Conservation (phyloP, 768 basidiomycete genomes). For the Mycena amicta region DNA sequence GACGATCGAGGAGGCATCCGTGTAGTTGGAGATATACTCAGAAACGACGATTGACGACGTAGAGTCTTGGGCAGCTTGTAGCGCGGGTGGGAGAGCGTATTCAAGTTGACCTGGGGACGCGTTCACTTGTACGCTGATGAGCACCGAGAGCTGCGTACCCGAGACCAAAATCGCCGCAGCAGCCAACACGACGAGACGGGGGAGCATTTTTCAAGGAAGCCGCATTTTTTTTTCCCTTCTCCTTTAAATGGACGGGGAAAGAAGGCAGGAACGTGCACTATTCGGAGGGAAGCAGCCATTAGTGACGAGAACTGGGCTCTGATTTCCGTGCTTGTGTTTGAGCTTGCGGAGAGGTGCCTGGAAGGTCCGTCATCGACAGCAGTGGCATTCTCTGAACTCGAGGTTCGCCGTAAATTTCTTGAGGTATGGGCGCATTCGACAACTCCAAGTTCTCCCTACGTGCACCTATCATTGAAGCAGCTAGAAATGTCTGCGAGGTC, state of each 20-base stretch:
- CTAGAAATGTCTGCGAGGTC: too few species aligned
- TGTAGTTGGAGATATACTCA: conserved; percentile 11
- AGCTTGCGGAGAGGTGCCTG: not conserved
- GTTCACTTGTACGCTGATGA: not conserved
- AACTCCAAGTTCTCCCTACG: too few species aligned
- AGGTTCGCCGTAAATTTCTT: too few species aligned
- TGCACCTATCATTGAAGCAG: too few species aligned
- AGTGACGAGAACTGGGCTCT: not conserved
- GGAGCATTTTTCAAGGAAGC: not conserved
- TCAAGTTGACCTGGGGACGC: not conserved
- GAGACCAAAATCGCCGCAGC: not conserved
- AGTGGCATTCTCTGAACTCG: too few species aligned
- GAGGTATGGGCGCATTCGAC: too few species aligned
- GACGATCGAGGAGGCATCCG: conserved; percentile 19
- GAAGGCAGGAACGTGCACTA: conserved; percentile 4
- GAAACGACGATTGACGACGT: not conserved
- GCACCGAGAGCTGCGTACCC: not conserved
- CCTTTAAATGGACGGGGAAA: not conserved
- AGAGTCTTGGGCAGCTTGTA: conserved; percentile 6
- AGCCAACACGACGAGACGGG: not conserved
- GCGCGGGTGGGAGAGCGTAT: conserved; percentile 12
- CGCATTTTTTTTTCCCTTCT: not conserved
- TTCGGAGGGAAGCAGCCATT: not conserved
- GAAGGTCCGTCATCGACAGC: not conserved
- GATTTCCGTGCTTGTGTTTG: not conserved